phyloP scores from a whole-genome alignment of 441 rosid genomes.

The Erodium texanum region DNA sequence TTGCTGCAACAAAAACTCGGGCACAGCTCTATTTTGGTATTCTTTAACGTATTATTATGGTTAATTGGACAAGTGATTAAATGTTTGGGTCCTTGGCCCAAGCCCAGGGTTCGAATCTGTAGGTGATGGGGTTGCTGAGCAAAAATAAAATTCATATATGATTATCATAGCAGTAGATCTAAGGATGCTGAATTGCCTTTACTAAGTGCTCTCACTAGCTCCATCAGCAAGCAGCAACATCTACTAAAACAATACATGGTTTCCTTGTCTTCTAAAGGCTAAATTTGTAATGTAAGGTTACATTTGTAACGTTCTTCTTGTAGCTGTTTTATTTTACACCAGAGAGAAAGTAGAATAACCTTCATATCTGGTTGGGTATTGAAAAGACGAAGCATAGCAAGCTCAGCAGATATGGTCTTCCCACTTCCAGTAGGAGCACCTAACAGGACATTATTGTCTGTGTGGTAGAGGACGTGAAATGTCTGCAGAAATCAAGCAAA shows the following conservation, averaged over 20 bases:
- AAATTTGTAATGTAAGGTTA: too few relatives aligned
- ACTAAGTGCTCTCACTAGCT: constrained; percentile 1
- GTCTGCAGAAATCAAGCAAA: constrained; percentile 47
- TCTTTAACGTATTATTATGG: neutral
- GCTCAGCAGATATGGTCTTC: constrained; percentile 97
- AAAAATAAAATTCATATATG: neutral
- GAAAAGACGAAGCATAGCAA: constrained; percentile 94
- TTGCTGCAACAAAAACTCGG: neutral
- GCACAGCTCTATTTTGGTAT: constrained; percentile 1
- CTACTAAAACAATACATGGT: too few relatives aligned
- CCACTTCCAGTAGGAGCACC: constrained; percentile 99
- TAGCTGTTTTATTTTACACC: neutral
- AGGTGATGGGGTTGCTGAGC: neutral
- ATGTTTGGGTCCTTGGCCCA: neutral
- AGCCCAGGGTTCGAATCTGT: neutral
- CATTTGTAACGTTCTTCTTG: too few relatives aligned
- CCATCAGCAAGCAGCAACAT: constrained; percentile 9
- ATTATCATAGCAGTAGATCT: constrained; percentile 6
- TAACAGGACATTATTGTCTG: constrained; percentile 82
- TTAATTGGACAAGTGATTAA: neutral
- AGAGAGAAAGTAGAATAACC: constrained; percentile 32
- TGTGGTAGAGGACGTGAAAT: constrained; percentile 85
- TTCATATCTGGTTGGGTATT: constrained; percentile 97
- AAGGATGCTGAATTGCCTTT: constrained; percentile 5
- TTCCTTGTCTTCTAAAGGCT: too few relatives aligned